Percentiles rank a stretch among this genome's conserved stretches.
These are phyloP conservation scores for Wallacemonas collosoma DNA, from an alignment of 208 protist genomes.

Conservation along the genomic window DNA sequence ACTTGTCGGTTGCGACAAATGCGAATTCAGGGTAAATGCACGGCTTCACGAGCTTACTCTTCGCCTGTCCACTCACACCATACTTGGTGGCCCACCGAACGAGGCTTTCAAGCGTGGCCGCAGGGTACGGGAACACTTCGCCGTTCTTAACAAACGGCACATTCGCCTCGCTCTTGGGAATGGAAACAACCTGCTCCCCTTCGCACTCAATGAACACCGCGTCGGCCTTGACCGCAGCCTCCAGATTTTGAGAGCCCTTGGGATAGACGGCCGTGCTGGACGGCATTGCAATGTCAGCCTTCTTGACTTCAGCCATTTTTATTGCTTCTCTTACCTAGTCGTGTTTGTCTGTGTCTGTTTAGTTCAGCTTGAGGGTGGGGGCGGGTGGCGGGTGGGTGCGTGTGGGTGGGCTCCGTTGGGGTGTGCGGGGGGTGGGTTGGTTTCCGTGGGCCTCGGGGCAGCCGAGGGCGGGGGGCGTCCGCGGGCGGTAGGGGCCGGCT, in stretches of 20 bases:
- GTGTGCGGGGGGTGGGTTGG: too few species aligned
- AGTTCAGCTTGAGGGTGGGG: neutral
- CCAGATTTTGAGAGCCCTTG: conserved; percentile 7
- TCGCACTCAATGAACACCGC: conserved; percentile 53
- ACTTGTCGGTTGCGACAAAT: conserved; percentile 60
- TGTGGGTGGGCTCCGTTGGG: too few species aligned
- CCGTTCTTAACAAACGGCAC: conserved; percentile 52
- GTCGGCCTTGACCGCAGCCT: conserved; percentile 17
- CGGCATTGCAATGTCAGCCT: neutral
- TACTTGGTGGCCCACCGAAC: conserved; percentile 63
- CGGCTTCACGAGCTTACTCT: conserved; percentile 51
- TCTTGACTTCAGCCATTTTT: conserved; percentile 16
- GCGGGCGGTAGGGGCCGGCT: too few species aligned
- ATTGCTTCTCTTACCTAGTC: neutral
- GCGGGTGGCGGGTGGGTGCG: too few species aligned
- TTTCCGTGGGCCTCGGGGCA: too few species aligned
- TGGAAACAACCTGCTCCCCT: conserved; percentile 57
- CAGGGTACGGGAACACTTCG: conserved; percentile 59
- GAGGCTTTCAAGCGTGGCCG: conserved; percentile 59
- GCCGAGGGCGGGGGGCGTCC: too few species aligned
- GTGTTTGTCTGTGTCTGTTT: neutral
- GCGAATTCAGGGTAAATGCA: conserved; percentile 76
- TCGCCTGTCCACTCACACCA: conserved; percentile 48
- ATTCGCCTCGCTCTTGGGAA: conserved; percentile 39
- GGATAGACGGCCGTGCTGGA: conserved; percentile 9